Evolutionary conservation across 768 basidiomycete genomes (phyloP).

Genomic region (Boletus rubroflammeus): DNA sequence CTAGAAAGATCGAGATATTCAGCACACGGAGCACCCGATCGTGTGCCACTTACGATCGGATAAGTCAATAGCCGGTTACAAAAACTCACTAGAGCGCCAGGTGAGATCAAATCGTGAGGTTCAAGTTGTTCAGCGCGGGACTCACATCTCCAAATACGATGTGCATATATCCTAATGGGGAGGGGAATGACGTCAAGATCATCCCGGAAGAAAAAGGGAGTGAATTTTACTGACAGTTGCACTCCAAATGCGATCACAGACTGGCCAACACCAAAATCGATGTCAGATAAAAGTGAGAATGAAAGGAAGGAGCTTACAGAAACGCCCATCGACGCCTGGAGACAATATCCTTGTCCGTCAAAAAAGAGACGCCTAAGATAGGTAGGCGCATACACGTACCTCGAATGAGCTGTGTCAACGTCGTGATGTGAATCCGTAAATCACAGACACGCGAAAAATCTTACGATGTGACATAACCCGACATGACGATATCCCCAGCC

Average conservation of each 20-base stretch:
- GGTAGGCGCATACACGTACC: constrained; percentile 14
- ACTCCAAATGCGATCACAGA: constrained; percentile 35
- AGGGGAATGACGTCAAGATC: constrained; percentile 2
- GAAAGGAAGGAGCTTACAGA: constrained; percentile 20
- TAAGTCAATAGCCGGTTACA: constrained; percentile 28
- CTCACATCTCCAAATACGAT: constrained; percentile 38
- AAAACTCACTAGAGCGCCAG: constrained; percentile 28
- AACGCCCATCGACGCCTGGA: constrained; percentile 35
- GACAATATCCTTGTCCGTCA: not conserved
- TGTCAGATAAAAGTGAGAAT: not conserved
- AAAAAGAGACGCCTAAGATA: not conserved
- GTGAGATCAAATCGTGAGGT: not conserved
- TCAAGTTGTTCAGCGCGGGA: not conserved
- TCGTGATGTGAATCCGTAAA: not conserved
- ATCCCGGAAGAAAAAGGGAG: not conserved
- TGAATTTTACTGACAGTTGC: constrained; percentile 27
- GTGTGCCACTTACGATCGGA: constrained; percentile 29
- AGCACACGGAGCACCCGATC: not conserved
- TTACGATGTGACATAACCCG: constrained; percentile 27
- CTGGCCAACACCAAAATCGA: constrained; percentile 8
- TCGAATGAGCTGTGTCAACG: constrained; percentile 21
- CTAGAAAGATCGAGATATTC: constrained; percentile 3
- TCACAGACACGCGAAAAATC: not conserved
- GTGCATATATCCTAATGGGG: constrained; percentile 32
- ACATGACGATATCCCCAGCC: constrained; percentile 24